phyloP scores from a whole-genome alignment of 75 land plant genomes.

The Azolla pinnata region DNA sequence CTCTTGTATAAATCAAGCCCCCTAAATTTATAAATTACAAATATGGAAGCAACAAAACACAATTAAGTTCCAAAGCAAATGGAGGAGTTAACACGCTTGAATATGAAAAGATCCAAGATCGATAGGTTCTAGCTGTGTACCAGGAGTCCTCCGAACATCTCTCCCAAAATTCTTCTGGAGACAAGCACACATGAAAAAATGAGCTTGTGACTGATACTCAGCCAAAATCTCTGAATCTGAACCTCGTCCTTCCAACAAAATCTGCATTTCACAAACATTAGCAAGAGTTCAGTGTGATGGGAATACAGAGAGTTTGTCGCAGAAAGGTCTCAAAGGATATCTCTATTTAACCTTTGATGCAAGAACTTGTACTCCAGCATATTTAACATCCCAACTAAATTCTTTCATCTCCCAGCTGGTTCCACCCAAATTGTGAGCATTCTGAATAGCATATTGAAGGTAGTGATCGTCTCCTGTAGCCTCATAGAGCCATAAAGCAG shows the following conservation, averaged over 20 bases:
- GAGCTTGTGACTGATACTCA: constrained; percentile 37
- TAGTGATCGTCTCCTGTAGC: constrained; percentile 43
- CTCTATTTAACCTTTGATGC: constrained; percentile 58
- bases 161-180: constrained; percentile 35
- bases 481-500: constrained; percentile 61
- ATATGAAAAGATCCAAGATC: neutral
- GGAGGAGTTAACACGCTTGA: too few species aligned
- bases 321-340: too few species aligned
- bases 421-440: constrained; percentile 41
- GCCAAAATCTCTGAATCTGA: constrained; percentile 10
- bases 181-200: constrained; percentile 43
- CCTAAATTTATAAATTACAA: constrained; percentile 13
- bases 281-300: neutral
- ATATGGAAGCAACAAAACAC: neutral
- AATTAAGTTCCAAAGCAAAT: neutral
- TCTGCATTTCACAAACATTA: constrained; percentile 9
- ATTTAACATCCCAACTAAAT: constrained; percentile 85
- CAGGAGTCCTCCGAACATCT: constrained; percentile 24
- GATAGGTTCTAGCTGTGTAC: neutral
- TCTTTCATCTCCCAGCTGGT: constrained; percentile 49
- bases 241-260: constrained; percentile 5
- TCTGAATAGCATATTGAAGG: constrained; percentile 38
- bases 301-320: too few species aligned
- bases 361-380: constrained; percentile 62
- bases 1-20: constrained; percentile 53